Base-by-base conservation (phyloP, 805 yeast genomes). In the Danielia reshetovae region DNA sequence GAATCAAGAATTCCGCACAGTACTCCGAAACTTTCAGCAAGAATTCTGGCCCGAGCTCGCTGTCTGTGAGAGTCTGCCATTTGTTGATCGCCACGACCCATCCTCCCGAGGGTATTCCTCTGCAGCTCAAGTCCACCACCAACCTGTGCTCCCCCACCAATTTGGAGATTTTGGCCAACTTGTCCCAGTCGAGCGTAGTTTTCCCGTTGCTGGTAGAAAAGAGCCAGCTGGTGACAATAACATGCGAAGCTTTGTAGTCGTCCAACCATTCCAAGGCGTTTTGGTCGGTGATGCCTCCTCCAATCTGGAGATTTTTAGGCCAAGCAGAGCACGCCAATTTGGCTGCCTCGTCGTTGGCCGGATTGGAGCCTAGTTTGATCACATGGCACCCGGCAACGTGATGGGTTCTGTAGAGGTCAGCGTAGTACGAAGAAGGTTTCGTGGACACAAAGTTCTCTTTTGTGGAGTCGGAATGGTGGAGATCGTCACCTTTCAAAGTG, bases 31-130 rank as follows among this genome's bases (percentile, higher is more conserved):
- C 68, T 30, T 59, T 40, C 4, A 49, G 54, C 39, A 93, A 72
- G 18, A 83, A 72, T 17, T 72, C 74, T 32, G 59, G 55, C 31
- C 66, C 67, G 35, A 93, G 65, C 36, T 63, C 72, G 29, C 79
- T 70, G 25, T 72, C 71, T 0, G 99, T 93, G 18, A 89, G 60
- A 0, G 89, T 84, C 57, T 89, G 97, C 99, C 99, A 93, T 59
- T 88, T 84, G 61, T 93, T 89, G 79, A 88, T 93, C 2, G 97
- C 96, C n/a, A 93, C 98, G 23, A 82, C 73, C 98, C 98, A 93
- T 19, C 23, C 28, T 7, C 19, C 26, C 29, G 67, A 57, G 1
- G 34, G 52, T 2, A 57, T 55, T 12, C 52, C 54, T 40, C 95
- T 73, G 57, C 97, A 90, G 55, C 96, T 86, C 50, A 93, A 69